Conservation (phyloP, 768 basidiomycete genomes). For the Leucocoprinus birnbaumii region DNA sequence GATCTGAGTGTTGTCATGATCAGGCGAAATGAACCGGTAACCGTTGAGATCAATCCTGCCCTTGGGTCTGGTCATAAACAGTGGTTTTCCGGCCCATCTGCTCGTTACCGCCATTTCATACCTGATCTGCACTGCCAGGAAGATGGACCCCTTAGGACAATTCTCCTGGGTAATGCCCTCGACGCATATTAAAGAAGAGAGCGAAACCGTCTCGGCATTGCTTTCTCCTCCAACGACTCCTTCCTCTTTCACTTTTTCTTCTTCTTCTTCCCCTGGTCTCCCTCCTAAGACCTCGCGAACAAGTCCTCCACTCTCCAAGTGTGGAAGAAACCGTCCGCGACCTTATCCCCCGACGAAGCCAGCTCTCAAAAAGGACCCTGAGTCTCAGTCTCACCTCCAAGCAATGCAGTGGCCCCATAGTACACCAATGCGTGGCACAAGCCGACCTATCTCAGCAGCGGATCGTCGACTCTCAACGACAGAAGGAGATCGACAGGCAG, state of each 20-base stretch:
- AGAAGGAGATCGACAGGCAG: conserved; percentile 33
- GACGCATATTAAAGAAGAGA: conserved; percentile 46
- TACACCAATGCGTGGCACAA: conserved; percentile 25
- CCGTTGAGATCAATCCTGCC: conserved; percentile 1
- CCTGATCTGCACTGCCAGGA: conserved; percentile 45
- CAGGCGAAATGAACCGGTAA: not conserved
- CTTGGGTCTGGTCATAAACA: conserved; percentile 19
- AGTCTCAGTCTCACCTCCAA: conserved; percentile 25
- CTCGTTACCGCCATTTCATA: conserved; percentile 19
- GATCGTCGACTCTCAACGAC: conserved; percentile 34
- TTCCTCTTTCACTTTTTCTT: conserved; percentile 17
- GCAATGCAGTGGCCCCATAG: conserved; percentile 27
- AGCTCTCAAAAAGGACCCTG: conserved; percentile 17
- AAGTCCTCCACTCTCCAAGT: conserved; percentile 25
- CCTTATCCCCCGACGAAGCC: conserved; percentile 32
- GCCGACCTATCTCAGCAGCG: conserved; percentile 25
- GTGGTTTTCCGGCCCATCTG: conserved; percentile 14
- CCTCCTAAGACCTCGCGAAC: conserved; percentile 19
- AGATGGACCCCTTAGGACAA: conserved; percentile 28
- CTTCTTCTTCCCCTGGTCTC: conserved; percentile 15
- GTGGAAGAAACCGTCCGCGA: conserved; percentile 33
- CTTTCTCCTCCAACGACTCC: conserved; percentile 31
- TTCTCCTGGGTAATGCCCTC: conserved; percentile 31
- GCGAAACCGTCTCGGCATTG: conserved; percentile 31
- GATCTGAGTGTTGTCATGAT: conserved; percentile 7